phyloP scores from a whole-genome alignment of 2,329 filamentous ascomycete species.

The Zarea fungicola region DNA sequence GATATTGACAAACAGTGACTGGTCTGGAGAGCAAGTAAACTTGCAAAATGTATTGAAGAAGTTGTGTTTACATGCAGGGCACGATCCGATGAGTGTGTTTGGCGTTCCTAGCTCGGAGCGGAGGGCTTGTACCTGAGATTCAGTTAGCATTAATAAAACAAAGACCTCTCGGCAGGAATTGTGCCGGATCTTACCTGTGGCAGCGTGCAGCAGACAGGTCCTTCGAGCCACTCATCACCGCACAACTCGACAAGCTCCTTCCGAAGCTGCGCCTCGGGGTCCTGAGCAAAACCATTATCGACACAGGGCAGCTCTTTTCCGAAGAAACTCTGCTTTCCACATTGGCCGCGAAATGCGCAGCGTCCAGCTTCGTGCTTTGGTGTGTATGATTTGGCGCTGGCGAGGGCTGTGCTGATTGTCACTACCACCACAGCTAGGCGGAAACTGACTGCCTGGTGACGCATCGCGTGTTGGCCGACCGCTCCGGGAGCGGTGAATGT shows the following conservation, averaged over 20 bases:
- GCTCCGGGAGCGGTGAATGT: slow-evolving; percentile 6
- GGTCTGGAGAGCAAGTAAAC: slow-evolving; percentile 95
- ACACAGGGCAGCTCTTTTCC: slow-evolving; percentile 85
- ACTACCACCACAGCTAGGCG: slow-evolving; percentile 28
- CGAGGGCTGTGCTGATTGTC: slow-evolving; percentile 24
- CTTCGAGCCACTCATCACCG: slow-evolving; percentile 77
- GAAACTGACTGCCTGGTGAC: slow-evolving; percentile 24
- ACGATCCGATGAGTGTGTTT: slow-evolving; percentile 83
- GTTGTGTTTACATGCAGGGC: slow-evolving; percentile 95
- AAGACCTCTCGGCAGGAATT: not conserved
- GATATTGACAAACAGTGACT: slow-evolving; percentile 92
- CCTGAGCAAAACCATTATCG: slow-evolving; percentile 77
- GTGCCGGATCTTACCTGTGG: slow-evolving; percentile 57
- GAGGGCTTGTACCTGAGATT: slow-evolving; percentile 64
- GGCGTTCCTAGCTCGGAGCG: slow-evolving; percentile 81
- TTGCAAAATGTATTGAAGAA: slow-evolving; percentile 98
- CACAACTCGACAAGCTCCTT: slow-evolving; percentile 79
- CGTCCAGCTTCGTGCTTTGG: slow-evolving; percentile 77
- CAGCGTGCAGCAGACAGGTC: slow-evolving; percentile 76
- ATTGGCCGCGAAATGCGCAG: slow-evolving; percentile 87
- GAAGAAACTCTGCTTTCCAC: slow-evolving; percentile 86
- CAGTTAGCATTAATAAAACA: not conserved
- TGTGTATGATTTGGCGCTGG: slow-evolving; percentile 32
- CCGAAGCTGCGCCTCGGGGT: slow-evolving; percentile 66
- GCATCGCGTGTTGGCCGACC: slow-evolving; percentile 22